Percentiles rank a stretch among this genome's conserved stretches.
Conservation (phyloP, 305 asterid genomes). For the Fraxinus velutina region DNA sequence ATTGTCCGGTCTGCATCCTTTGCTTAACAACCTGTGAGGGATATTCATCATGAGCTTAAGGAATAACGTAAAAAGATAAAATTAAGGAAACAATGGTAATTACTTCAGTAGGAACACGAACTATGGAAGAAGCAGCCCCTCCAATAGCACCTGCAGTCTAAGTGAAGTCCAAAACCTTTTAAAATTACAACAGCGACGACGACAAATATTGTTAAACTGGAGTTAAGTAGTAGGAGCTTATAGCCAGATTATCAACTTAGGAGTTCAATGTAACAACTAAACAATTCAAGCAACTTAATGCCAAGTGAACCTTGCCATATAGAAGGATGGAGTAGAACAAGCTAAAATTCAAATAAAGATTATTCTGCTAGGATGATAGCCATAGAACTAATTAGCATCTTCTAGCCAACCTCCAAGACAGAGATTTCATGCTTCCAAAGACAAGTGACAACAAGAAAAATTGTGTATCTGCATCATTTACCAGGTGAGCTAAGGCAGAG, state of each 20-base stretch:
- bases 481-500: slow-evolving; percentile 68
- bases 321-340: neutral
- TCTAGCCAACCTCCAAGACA: neutral
- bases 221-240: neutral
- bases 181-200: neutral
- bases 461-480: slow-evolving; percentile 25
- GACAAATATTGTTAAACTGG: neutral
- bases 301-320: neutral
- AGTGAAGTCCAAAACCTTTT: slow-evolving; percentile 18
- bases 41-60: slow-evolving; percentile 13
- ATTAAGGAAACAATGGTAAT: slow-evolving; percentile 1
- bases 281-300: neutral
- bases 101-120: slow-evolving; percentile 77
- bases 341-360: neutral
- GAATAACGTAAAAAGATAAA: slow-evolving; percentile 1
- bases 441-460: slow-evolving; percentile 3
- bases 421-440: neutral
- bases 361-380: neutral
- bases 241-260: neutral
- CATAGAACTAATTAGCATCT: neutral
- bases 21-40: slow-evolving; percentile 58
- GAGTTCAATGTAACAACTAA: neutral
- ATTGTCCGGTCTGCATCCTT: slow-evolving; percentile 74
- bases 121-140: slow-evolving; percentile 67
- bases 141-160: slow-evolving; percentile 75